A percentile compares a stretch with the other conserved stretches of the same genome.
phyloP scores from a whole-genome alignment of 1,284 basidiomycete species.

The Singerocomus inundabilis region DNA sequence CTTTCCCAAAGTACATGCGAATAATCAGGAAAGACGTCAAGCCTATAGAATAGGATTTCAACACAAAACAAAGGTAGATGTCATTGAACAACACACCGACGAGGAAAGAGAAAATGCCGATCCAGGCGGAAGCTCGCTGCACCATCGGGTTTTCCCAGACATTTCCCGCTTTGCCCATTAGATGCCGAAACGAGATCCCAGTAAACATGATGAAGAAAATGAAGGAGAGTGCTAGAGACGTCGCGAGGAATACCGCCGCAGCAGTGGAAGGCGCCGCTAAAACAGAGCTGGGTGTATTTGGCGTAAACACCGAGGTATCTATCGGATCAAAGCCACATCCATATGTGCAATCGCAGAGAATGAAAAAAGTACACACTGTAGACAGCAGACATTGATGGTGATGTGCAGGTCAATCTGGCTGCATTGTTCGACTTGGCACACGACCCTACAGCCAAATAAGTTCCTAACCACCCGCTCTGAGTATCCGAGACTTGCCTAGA shows the following conservation, averaged over 20 bases:
- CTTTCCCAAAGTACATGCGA: conserved; percentile 80
- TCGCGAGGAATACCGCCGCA: conserved; percentile 63
- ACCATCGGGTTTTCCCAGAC: conserved; percentile 56
- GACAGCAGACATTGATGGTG: conserved; percentile 52
- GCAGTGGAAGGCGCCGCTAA: conserved; percentile 61
- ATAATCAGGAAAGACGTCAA: conserved; percentile 67
- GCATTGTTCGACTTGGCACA: conserved; percentile 56
- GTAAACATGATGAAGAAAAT: conserved; percentile 69
- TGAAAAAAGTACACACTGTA: conserved; percentile 49
- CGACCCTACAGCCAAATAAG: conserved; percentile 49
- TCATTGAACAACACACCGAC: conserved; percentile 48
- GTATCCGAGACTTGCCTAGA: conserved; percentile 46
- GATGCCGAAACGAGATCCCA: conserved; percentile 63
- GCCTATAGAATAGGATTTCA: conserved; percentile 39
- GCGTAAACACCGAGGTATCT: conserved; percentile 66
- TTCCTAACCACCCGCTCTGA: background rate
- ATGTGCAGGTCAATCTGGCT: conserved; percentile 54
- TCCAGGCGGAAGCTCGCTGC: conserved; percentile 65
- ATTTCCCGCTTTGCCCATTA: conserved; percentile 53
- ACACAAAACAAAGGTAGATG: background rate
- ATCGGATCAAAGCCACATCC: conserved; percentile 1
- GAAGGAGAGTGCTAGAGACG: conserved; percentile 57
- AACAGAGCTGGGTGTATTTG: conserved; percentile 52
- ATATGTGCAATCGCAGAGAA: background rate
- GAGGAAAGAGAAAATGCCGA: conserved; percentile 71